These are phyloP conservation scores for Aureobasidium subglaciale DNA, from an alignment of 2,329 filamentous ascomycete species.

Conservation along the genomic window DNA sequence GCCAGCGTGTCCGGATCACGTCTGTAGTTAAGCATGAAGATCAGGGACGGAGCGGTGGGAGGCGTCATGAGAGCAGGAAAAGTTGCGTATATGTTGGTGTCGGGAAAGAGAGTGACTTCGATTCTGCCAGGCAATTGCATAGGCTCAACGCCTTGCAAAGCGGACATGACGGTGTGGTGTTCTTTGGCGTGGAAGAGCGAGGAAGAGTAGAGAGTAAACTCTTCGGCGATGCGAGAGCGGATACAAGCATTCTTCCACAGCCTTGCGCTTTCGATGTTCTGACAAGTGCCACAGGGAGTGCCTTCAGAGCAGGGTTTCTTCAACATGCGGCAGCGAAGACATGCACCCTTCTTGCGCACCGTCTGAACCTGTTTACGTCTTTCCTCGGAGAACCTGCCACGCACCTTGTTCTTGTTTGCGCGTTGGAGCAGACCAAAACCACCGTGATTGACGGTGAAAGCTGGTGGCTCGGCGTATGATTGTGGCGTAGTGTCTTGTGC, in stretches of 20 bases:
- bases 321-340: constrained; percentile 56
- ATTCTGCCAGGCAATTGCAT: constrained; percentile 45
- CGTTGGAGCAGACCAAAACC: constrained; percentile 22
- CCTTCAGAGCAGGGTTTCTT: constrained; percentile 58
- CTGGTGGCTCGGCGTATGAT: constrained; percentile 22
- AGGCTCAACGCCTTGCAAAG: constrained; percentile 43
- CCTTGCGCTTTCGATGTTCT: constrained; percentile 52
- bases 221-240: constrained; percentile 50
- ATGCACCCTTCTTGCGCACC: constrained; percentile 54
- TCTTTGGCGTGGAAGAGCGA: constrained; percentile 46
- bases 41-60: background rate
- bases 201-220: constrained; percentile 51
- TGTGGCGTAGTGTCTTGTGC: background rate
- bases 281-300: constrained; percentile 53
- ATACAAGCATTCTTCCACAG: constrained; percentile 56
- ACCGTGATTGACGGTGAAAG: constrained; percentile 29
- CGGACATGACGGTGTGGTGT: constrained; percentile 43
- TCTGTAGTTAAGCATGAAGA: constrained; percentile 10
- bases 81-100: constrained; percentile 26
- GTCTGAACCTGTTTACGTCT: constrained; percentile 53
- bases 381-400: constrained; percentile 50
- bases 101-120: constrained; percentile 46
- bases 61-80: constrained; percentile 36
- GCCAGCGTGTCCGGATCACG: constrained; percentile 10
- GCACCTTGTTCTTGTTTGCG: constrained; percentile 39